phyloP scores from a whole-genome alignment of 2,329 filamentous ascomycete genomes.

The Pseudocercospora fuligena region DNA sequence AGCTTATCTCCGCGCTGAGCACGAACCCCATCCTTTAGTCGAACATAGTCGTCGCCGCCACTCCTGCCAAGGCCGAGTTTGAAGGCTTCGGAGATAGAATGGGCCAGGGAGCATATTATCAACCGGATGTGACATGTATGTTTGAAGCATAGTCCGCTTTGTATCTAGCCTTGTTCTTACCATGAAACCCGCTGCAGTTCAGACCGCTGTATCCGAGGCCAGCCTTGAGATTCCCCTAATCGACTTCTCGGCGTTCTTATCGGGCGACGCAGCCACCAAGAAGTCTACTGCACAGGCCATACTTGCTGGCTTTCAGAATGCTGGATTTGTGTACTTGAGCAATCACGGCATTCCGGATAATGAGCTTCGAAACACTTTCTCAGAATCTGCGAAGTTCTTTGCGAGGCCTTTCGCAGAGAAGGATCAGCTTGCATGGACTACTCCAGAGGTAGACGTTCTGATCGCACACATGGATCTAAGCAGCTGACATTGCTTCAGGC shows the following conservation, averaged over 20 bases:
- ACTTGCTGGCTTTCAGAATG: slow-evolving; percentile 78
- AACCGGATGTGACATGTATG: neutral
- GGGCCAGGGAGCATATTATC: slow-evolving; percentile 1
- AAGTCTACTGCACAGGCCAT: slow-evolving; percentile 67
- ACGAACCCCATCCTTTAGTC: neutral
- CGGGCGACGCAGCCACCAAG: slow-evolving; percentile 33
- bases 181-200: slow-evolving; percentile 30
- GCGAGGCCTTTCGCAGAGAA: slow-evolving; percentile 65
- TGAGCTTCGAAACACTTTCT: slow-evolving; percentile 32
- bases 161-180: neutral
- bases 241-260: slow-evolving; percentile 73
- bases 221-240: slow-evolving; percentile 56
- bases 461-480: neutral
- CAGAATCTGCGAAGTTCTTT: slow-evolving; percentile 71
- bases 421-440: slow-evolving; percentile 67
- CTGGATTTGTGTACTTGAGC: slow-evolving; percentile 87
- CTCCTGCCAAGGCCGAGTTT: neutral
- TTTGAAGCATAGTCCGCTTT: neutral
- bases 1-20: neutral
- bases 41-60: neutral
- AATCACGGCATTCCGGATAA: slow-evolving; percentile 72
- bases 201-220: slow-evolving; percentile 45
- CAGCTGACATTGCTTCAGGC: slow-evolving; percentile 35
- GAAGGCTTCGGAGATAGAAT: neutral
- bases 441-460: slow-evolving; percentile 38